Evolutionary conservation across 2,329 filamentous ascomycete species (phyloP).

Genomic region (Aspergillus calidoustus): DNA sequence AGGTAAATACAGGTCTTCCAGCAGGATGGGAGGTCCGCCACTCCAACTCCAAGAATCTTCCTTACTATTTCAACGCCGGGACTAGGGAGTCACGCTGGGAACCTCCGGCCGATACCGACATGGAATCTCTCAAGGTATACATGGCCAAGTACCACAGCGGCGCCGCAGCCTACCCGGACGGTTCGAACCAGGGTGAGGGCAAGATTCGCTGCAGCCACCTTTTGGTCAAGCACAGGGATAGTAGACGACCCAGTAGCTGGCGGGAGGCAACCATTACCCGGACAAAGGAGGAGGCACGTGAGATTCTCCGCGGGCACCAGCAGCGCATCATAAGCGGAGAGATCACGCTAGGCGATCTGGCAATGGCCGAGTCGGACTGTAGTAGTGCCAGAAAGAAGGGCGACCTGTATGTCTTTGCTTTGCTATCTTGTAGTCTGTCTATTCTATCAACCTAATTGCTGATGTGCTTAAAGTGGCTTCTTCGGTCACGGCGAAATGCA

Average conservation of each 20-base stretch:
- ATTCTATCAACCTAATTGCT: conserved; percentile 16
- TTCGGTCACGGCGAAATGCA: conserved; percentile 98
- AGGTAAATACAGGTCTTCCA: conserved; percentile 81
- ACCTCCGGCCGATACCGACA: conserved; percentile 83
- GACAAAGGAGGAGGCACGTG: conserved; percentile 81
- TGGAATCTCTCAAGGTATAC: conserved; percentile 89
- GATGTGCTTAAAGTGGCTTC: conserved; percentile 65
- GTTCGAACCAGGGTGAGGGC: conserved; percentile 60
- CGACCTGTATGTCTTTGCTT: conserved; percentile 69
- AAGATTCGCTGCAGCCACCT: conserved; percentile 95
- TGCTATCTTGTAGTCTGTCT: not conserved
- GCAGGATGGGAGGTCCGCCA: conserved; percentile 93
- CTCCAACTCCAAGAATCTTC: conserved; percentile 97
- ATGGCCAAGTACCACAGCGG: conserved; percentile 86
- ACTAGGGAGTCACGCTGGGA: conserved; percentile 95
- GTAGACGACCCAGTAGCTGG: conserved; percentile 90
- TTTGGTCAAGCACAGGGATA: conserved; percentile 89
- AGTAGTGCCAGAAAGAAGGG: conserved; percentile 93
- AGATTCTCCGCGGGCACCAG: conserved; percentile 77
- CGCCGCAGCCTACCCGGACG: conserved; percentile 38
- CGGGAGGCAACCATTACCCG: conserved; percentile 87
- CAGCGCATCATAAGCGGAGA: conserved; percentile 73
- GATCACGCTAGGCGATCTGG: conserved; percentile 77
- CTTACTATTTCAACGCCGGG: conserved; percentile 93
- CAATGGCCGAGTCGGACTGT: conserved; percentile 89